Conservation (phyloP, 192 early-diverging fungal genomes). For the Neocallimastix lanati region DNA sequence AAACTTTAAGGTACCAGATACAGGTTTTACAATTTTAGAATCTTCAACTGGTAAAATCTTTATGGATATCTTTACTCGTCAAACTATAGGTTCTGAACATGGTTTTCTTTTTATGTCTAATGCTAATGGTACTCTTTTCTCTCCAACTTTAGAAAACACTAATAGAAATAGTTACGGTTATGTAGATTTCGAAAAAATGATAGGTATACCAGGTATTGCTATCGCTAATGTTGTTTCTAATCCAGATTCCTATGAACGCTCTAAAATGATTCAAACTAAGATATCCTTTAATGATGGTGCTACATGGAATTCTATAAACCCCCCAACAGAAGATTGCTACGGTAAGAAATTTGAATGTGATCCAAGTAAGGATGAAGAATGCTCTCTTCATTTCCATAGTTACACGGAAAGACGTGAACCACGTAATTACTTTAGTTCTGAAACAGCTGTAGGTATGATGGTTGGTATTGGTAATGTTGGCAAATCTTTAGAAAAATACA, state of each 20-base stretch:
- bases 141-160: conserved; percentile 54
- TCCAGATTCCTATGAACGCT: conserved; percentile 9
- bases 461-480: conserved; percentile 88
- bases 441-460: conserved; percentile 57
- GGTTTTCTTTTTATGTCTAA: conserved; percentile 74
- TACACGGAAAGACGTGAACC: conserved; percentile 59
- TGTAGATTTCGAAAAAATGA: conserved; percentile 81
- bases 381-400: conserved; percentile 5
- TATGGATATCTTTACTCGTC: conserved; percentile 42
- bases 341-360: conserved; percentile 5
- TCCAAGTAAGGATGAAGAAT: conserved; percentile 1
- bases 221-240: conserved; percentile 73
- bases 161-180: conserved; percentile 57
- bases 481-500: conserved; percentile 29
- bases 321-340: conserved; percentile 36
- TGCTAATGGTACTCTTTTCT: conserved; percentile 76
- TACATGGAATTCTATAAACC: conserved; percentile 48
- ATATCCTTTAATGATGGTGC: conserved; percentile 79
- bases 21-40: conserved; percentile 67
- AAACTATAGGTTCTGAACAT: neutral
- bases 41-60: conserved; percentile 60
- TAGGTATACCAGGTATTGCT: conserved; percentile 62
- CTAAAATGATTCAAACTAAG: conserved; percentile 43
- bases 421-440: conserved; percentile 49
- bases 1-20: conserved; percentile 8